These are phyloP conservation scores for Teratosphaeria viscida DNA, from an alignment of 2,329 filamentous ascomycete genomes.

Conservation along the genomic window DNA sequence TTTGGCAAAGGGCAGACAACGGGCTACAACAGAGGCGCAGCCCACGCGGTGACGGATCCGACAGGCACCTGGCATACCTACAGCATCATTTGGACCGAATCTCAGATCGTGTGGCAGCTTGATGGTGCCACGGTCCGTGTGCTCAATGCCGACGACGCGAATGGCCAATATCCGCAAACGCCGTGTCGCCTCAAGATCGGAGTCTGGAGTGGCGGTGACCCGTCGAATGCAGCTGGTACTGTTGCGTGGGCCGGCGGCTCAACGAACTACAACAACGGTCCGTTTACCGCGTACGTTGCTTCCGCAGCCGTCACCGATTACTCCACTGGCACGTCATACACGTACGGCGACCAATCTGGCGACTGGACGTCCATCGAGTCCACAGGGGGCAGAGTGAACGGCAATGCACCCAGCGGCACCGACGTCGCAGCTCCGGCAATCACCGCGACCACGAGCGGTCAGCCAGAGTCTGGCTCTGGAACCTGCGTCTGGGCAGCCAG, in stretches of 20 bases:
- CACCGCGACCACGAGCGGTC: conserved; percentile 39
- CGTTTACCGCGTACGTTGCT: conserved; percentile 77
- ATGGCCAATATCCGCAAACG: conserved; percentile 79
- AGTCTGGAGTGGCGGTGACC: conserved; percentile 82
- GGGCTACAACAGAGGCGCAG: conserved; percentile 78
- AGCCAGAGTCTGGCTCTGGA: not conserved
- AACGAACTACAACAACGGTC: conserved; percentile 73
- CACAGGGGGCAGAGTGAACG: conserved; percentile 60
- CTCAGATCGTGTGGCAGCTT: conserved; percentile 79
- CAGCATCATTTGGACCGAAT: conserved; percentile 79
- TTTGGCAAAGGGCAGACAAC: conserved; percentile 86
- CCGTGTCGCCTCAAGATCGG: conserved; percentile 93
- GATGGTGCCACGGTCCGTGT: conserved; percentile 68
- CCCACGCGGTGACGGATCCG: conserved; percentile 57
- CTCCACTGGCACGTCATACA: conserved; percentile 78
- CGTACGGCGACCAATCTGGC: conserved; percentile 68
- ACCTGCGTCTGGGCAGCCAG: conserved; percentile 1
- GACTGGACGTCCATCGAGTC: conserved; percentile 68
- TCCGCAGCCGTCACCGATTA: conserved; percentile 75
- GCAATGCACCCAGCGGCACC: conserved; percentile 43
- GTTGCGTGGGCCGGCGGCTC: conserved; percentile 81
- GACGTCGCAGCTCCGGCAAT: conserved; percentile 47
- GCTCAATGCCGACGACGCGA: conserved; percentile 58
- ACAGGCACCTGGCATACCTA: conserved; percentile 76
- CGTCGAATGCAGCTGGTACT: conserved; percentile 67